Percentiles rank a stretch among this genome's conserved stretches.
These are phyloP conservation scores for Gaultheria prostrata DNA, from an alignment of 148 eudicot genomes.

Conservation along the genomic window DNA sequence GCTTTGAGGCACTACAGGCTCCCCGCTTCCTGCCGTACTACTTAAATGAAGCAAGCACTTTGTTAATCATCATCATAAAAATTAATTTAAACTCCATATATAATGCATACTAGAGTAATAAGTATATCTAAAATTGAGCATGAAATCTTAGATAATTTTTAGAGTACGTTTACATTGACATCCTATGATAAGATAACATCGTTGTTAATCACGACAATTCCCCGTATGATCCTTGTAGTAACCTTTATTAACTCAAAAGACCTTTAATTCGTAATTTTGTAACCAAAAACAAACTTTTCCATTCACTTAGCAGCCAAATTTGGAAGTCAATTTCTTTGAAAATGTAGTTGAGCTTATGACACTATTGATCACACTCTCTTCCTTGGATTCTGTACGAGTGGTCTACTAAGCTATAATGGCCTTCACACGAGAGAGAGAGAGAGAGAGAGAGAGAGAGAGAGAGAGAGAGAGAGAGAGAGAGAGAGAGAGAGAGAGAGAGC, in stretches of 20 bases:
- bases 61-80: too few relatives aligned
- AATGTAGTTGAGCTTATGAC: background rate
- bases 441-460: background rate
- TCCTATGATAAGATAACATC: too few relatives aligned
- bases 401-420: background rate
- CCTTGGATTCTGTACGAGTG: background rate
- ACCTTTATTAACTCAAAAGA: background rate
- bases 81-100: too few relatives aligned
- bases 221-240: background rate
- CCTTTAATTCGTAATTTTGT: background rate
- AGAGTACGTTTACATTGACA: too few relatives aligned
- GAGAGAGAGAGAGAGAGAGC: background rate
- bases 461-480: background rate
- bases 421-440: constrained; percentile 29
- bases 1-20: too few relatives aligned
- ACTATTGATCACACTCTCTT: background rate
- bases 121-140: too few relatives aligned
- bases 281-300: background rate
- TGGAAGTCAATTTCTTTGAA: background rate
- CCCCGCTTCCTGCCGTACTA: too few relatives aligned
- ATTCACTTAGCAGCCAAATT: background rate
- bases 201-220: too few relatives aligned
- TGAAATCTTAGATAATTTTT: too few relatives aligned
- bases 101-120: too few relatives aligned
- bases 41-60: too few relatives aligned